phyloP scores from a whole-genome alignment of 139 green algal species.

The Chlamydomonas sphaeroides region DNA sequence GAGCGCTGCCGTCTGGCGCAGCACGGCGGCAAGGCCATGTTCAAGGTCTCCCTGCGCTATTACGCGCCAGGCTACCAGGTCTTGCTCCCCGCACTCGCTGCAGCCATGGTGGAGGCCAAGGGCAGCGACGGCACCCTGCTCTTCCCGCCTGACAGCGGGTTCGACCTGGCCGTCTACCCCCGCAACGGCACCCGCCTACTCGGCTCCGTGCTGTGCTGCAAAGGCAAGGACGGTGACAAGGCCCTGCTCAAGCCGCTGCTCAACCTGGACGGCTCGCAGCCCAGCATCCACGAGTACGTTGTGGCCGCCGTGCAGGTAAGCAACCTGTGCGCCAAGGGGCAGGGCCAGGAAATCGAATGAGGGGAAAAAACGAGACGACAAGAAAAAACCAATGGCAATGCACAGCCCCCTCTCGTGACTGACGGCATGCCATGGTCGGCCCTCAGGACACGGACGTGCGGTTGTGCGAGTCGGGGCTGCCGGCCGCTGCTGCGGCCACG shows the following conservation, averaged over 20 bases:
- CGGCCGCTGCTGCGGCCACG: no score
- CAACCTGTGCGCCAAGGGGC: not conserved
- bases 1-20: not conserved
- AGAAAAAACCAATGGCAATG: no score
- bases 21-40: not conserved
- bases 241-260: not conserved
- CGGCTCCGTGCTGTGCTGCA: not conserved
- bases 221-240: not conserved
- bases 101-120: not conserved
- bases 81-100: not conserved
- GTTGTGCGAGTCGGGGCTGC: no score
- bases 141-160: not conserved
- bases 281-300: not conserved
- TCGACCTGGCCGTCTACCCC: not conserved
- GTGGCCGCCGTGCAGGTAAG: not conserved
- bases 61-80: not conserved
- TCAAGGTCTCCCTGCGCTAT: not conserved
- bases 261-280: not conserved
- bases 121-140: not conserved
- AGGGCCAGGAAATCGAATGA: no score
- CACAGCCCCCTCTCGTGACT: not conserved
- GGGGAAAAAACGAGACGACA: no score
- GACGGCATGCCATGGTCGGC: no score
- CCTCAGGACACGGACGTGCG: no score
- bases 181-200: not conserved